Percentiles rank a stretch among this genome's conserved stretches.
phyloP scores from a whole-genome alignment of 306 rosid species.

The Castanopsis chinensis region DNA sequence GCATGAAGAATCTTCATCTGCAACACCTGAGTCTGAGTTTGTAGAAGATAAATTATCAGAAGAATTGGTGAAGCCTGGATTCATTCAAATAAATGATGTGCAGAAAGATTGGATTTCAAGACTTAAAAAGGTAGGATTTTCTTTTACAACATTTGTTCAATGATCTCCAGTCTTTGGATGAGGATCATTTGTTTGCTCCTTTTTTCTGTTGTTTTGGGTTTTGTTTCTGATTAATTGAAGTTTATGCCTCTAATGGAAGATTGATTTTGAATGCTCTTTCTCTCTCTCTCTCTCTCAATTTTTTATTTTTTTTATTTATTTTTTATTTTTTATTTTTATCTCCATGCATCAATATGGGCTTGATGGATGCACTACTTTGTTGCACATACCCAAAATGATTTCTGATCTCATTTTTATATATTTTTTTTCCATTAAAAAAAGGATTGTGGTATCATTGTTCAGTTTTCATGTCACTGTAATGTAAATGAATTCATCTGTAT shows the following conservation, averaged over 20 bases:
- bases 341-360: neutral
- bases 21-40: conserved; percentile 18
- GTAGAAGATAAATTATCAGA: conserved; percentile 31
- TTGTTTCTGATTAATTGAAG: neutral
- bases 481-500: neutral
- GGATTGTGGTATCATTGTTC: neutral
- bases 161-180: neutral
- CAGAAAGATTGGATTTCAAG: conserved; percentile 35
- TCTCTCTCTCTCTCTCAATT: neutral
- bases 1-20: conserved; percentile 31
- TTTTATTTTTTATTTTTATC: neutral
- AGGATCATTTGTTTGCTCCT: neutral
- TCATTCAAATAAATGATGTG: conserved; percentile 16
- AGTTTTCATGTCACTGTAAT: neutral
- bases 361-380: neutral
- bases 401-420: neutral
- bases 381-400: neutral
- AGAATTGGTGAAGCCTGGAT: conserved; percentile 24
- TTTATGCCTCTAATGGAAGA: neutral
- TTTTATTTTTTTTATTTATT: too few species aligned
- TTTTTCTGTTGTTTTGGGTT: neutral
- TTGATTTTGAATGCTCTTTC: neutral
- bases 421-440: neutral
- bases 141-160: conserved; percentile 4
- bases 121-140: conserved; percentile 33